Evolutionary conservation across 2,329 filamentous ascomycete species (phyloP).

Genomic region (Alternaria consortialis): DNA sequence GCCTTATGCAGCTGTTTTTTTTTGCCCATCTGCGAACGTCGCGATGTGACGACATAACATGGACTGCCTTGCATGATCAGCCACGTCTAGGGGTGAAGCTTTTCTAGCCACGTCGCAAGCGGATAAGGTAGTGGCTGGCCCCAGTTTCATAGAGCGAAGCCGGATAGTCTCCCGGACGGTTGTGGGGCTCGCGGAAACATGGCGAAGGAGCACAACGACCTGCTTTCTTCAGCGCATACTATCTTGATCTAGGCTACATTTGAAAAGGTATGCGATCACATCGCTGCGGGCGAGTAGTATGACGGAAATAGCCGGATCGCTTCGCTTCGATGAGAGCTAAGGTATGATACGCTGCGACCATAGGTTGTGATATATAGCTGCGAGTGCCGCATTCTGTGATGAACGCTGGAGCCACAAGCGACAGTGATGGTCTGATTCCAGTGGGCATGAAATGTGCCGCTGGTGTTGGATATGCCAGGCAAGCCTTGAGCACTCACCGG

Average conservation of each 20-base stretch:
- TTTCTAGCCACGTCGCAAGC: slow-evolving; percentile 20
- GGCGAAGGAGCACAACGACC: slow-evolving; percentile 12
- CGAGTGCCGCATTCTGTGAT: neutral
- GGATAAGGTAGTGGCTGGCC: slow-evolving; percentile 17
- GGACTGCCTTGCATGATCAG: slow-evolving; percentile 14
- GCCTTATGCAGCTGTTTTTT: neutral
- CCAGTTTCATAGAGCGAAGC: slow-evolving; percentile 15
- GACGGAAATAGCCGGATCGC: slow-evolving; percentile 14
- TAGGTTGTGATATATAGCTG: slow-evolving; percentile 6
- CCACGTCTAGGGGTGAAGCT: slow-evolving; percentile 18
- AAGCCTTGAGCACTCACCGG: neutral
- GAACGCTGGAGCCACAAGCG: neutral
- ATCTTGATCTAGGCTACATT: neutral
- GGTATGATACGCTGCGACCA: neutral
- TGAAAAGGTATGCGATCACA: neutral
- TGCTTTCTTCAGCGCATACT: slow-evolving; percentile 11
- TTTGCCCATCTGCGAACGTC: neutral
- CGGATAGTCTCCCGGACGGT: slow-evolving; percentile 19
- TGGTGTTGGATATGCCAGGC: neutral
- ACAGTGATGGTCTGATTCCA: neutral
- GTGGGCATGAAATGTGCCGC: slow-evolving; percentile 10
- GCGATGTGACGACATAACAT: slow-evolving; percentile 6
- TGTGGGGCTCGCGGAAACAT: slow-evolving; percentile 23
- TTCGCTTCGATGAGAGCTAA: neutral
- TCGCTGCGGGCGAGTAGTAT: slow-evolving; percentile 8